A percentile compares a stretch with the other conserved stretches of the same genome.
Conservation (phyloP, 2,329 filamentous ascomycete species). For the Aureobasidium sp. region DNA sequence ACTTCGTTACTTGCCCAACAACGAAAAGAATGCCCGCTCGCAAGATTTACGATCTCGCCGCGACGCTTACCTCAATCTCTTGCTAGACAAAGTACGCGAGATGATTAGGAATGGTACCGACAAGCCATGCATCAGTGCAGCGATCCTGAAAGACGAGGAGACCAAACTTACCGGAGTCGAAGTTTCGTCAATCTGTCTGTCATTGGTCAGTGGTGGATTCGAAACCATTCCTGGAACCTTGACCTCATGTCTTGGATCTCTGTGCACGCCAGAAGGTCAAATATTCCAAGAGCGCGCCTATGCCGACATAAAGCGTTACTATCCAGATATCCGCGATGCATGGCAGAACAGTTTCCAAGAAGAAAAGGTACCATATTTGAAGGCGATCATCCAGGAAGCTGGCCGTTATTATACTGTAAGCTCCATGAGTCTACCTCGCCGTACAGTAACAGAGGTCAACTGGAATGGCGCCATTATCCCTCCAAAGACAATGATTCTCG, state of each 20-base stretch:
- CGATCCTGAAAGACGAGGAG: conserved; percentile 49
- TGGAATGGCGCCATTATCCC: conserved; percentile 48
- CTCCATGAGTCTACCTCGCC: conserved; percentile 46
- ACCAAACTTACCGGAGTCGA: conserved; percentile 47
- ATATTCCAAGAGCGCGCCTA: conserved; percentile 47
- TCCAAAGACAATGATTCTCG: conserved; percentile 47
- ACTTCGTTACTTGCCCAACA: conserved; percentile 45
- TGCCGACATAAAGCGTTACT: conserved; percentile 43
- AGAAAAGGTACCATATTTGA: conserved; percentile 44
- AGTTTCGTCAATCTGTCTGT: conserved; percentile 48
- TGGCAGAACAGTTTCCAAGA: conserved; percentile 40
- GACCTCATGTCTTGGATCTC: conserved; percentile 45
- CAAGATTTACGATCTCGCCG: conserved; percentile 43
- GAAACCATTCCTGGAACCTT: conserved; percentile 49
- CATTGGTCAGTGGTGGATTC: conserved; percentile 47
- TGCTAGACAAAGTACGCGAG: conserved; percentile 44
- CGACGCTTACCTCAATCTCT: conserved; percentile 44
- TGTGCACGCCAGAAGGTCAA: conserved; percentile 43
- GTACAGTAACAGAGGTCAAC: conserved; percentile 44
- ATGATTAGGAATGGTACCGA: conserved; percentile 47
- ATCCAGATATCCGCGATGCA: conserved; percentile 40
- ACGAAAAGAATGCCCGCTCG: conserved; percentile 42
- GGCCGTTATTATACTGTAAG: conserved; percentile 48
- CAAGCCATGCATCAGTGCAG: conserved; percentile 48
- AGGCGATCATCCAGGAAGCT: conserved; percentile 46